phyloP scores from a whole-genome alignment of 768 basidiomycete genomes.

The Amanita brunnescens region DNA sequence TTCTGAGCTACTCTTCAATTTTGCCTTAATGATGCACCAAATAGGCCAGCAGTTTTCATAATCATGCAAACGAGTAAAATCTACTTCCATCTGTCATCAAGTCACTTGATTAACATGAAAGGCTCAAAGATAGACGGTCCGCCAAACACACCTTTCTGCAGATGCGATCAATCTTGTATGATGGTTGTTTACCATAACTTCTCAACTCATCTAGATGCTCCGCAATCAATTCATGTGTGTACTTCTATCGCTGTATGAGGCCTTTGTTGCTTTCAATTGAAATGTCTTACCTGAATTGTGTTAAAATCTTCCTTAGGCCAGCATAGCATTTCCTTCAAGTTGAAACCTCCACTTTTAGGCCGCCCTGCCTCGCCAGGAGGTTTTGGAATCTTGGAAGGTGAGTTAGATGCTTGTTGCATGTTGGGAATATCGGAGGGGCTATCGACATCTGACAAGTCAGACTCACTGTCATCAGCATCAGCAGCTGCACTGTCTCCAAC shows the following conservation, averaged over 20 bases:
- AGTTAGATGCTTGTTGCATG: too few species aligned
- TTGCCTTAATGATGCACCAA: background rate
- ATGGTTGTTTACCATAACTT: background rate
- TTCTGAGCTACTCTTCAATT: background rate
- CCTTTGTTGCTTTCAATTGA: too few species aligned
- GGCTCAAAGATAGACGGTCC: too few species aligned
- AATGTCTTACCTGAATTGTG: background rate
- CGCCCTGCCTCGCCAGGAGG: background rate
- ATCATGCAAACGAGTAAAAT: background rate
- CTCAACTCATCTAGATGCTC: background rate
- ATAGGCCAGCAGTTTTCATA: background rate
- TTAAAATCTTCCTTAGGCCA: background rate
- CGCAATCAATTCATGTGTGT: background rate
- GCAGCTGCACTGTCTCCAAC: background rate
- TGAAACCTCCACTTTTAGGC: background rate
- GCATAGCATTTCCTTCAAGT: background rate
- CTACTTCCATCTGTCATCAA: background rate
- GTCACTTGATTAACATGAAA: background rate
- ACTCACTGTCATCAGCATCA: background rate
- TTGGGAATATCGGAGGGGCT: background rate
- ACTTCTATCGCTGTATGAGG: background rate
- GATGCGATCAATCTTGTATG: background rate
- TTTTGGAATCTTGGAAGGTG: too few species aligned
- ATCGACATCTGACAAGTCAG: background rate
- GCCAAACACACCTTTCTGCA: background rate